Conservation (phyloP, 331 rosid species). For the Ulmus americana region DNA sequence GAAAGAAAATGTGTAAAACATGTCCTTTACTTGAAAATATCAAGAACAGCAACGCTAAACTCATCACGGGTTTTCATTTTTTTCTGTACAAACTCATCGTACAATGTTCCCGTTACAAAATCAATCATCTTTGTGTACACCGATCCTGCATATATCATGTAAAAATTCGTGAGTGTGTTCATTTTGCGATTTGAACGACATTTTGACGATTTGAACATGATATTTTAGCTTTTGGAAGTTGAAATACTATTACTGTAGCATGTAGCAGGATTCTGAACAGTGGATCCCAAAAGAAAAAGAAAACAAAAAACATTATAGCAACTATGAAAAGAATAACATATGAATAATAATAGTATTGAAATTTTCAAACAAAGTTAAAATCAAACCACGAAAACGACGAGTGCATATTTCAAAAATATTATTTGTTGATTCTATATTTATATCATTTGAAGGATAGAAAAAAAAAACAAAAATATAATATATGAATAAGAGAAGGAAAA, state of each 20-base stretch:
- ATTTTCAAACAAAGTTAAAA: too few species aligned
- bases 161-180: not conserved
- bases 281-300: too few species aligned
- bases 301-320: too few species aligned
- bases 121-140: constrained; percentile 23
- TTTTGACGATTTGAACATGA: too few species aligned
- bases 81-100: constrained; percentile 28
- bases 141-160: constrained; percentile 25
- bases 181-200: too few species aligned
- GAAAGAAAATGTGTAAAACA: constrained; percentile 1
- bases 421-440: not conserved
- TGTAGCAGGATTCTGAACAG: too few species aligned
- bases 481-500: not conserved
- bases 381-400: too few species aligned
- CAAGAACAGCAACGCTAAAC: constrained; percentile 53
- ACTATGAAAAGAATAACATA: too few species aligned
- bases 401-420: not conserved
- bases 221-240: too few species aligned
- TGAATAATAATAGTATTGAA: too few species aligned
- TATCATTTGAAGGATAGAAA: not conserved
- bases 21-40: constrained; percentile 45
- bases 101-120: constrained; percentile 23
- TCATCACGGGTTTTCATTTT: constrained; percentile 1
- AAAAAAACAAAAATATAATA: not conserved
- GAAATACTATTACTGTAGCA: too few species aligned